A percentile compares a stretch with the other conserved stretches of the same genome.
Evolutionary conservation across 1,139 yeast species (phyloP).

Genomic region (Dujonia santamariae): DNA sequence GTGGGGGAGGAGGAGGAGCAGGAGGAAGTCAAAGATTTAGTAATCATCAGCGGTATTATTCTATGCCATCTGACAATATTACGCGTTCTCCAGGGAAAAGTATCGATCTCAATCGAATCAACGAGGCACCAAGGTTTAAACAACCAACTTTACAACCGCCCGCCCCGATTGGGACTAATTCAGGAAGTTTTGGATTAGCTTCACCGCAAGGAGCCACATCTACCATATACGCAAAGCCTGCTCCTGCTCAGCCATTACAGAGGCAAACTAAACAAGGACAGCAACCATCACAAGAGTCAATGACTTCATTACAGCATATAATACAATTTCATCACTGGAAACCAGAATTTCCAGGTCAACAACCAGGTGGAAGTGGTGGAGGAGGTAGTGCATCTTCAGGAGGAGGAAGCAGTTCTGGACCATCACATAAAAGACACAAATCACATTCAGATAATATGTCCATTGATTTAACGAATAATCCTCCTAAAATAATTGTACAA

Average conservation of each 20-base stretch:
- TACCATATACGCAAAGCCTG: slow-evolving; percentile 43
- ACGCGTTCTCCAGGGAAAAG: slow-evolving; percentile 8
- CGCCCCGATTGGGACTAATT: background rate
- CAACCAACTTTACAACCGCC: background rate
- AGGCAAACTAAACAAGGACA: slow-evolving; percentile 31
- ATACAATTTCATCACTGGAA: slow-evolving; percentile 55
- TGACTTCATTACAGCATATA: slow-evolving; percentile 51
- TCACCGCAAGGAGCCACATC: slow-evolving; percentile 29
- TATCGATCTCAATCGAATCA: slow-evolving; percentile 14
- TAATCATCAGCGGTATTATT: slow-evolving; percentile 46
- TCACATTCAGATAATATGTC: slow-evolving; percentile 13
- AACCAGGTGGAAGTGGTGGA: slow-evolving; percentile 6
- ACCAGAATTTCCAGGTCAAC: slow-evolving; percentile 33
- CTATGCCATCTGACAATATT: slow-evolving; percentile 36
- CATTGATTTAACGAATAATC: slow-evolving; percentile 2
- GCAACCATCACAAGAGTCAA: slow-evolving; percentile 46
- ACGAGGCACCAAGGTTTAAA: slow-evolving; percentile 1
- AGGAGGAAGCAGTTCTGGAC: slow-evolving; percentile 5
- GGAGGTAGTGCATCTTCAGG: slow-evolving; percentile 7
- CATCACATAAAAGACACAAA: slow-evolving; percentile 20
- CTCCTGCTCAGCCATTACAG: slow-evolving; percentile 45
- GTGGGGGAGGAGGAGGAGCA: slow-evolving; percentile 14
- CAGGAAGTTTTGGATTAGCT: slow-evolving; percentile 10
- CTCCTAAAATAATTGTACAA: background rate
- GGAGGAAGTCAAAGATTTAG: no score